Evolutionary conservation across 805 yeast species (phyloP), one percentile per base, ranked within the genome.

Genomic region (Candida coquimbonensis): DNA sequence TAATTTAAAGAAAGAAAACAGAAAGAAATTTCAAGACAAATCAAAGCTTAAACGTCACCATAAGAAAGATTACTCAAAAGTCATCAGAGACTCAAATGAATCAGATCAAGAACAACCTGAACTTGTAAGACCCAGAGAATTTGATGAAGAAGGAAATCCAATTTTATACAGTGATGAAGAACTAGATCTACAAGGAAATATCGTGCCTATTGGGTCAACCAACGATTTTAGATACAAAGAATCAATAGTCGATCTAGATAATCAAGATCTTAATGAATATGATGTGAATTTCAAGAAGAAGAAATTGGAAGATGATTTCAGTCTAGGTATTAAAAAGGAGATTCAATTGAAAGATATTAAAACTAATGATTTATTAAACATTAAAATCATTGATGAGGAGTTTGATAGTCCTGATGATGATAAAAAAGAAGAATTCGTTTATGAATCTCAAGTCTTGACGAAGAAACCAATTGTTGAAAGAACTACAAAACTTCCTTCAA

Each of bases 11-110:
- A 53, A 59, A 35, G 74, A 68, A 49, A 69, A 69, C 49, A 55
- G 73, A 11, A 68, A 65, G 60, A 67, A 65, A 54, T 69, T 67
- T 47, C 69, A 63, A 45, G 74, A 69, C 45, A 69, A 67, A 49
- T 61, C 65, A 29, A 63, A 60, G 43, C 59, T 67, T 12, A 69
- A 69, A 45, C 54, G 66, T 5, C 64, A 59, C 19, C 74, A 69
- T 53, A 41, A 68, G 64, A 41, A 68, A 62, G 45, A 66, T 63
- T 53, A 69, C 56, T 50, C 61, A 53, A 51, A 68, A 61, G 57
- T 68, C 6, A 53, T 60, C 27, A 57, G 51, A 25, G 38, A 49
- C 13, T 45, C 44, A 1, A 47, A 29, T 11, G 48, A 47, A 3
- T 48, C 48, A 25, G 45, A 46, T 21, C 24, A 21, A 16, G 49